Base-by-base conservation (phyloP, 225 moss, liverwort and hornwort genomes). In the Ulota crispa region DNA sequence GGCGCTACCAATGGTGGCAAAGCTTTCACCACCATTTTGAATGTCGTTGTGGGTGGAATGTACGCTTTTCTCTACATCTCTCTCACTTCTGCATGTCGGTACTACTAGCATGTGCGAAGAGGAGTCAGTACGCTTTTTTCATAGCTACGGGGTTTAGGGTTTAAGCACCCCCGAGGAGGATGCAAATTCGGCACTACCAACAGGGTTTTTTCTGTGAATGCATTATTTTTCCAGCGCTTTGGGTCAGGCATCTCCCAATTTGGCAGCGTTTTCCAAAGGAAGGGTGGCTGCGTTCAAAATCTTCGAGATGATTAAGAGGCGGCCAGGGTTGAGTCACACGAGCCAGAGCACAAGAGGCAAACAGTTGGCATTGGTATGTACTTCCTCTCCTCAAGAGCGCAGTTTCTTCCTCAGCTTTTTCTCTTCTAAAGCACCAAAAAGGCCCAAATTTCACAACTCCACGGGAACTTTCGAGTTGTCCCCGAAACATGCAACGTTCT, bases 21-120 rank as follows among this genome's bases (percentile, higher is more conserved):
- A 78, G 93, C 88, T n/a, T 77, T 94, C 75, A 80, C 90, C 54
- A 87, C 93, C 59, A 85, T 91, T 64, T 79, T 93, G 73, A 75
- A 89, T 36, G 91, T 93, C 75, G 85, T 94, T 42, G 83, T 86
- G 47, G 88, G 91, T 14, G 91, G 91, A 84, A 81, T 93, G 94
- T 92, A 78, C 72, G 89, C 81, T 39, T 39, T 82, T 34, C 83
- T 88, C 19, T 84, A 9, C 24, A n/a, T 53, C 21, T 80, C 20
- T 79, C 21, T 39, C 64, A 15, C 24, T 30, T 82, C 54, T 39
- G 28, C 23, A 73, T 26, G 42, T 52, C 14, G 52, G 28, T 68
- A 32, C 55, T 59, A 31, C 31, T 57, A 66, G 57, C 45, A 31
- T 68, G 68, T 79, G 57, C 24, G 24, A 8, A 14, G 32, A 23